Evolutionary conservation across 768 basidiomycete genomes (phyloP), one percentile per base, ranked within the genome.

Genomic region (Clitopilus passeckerianus): DNA sequence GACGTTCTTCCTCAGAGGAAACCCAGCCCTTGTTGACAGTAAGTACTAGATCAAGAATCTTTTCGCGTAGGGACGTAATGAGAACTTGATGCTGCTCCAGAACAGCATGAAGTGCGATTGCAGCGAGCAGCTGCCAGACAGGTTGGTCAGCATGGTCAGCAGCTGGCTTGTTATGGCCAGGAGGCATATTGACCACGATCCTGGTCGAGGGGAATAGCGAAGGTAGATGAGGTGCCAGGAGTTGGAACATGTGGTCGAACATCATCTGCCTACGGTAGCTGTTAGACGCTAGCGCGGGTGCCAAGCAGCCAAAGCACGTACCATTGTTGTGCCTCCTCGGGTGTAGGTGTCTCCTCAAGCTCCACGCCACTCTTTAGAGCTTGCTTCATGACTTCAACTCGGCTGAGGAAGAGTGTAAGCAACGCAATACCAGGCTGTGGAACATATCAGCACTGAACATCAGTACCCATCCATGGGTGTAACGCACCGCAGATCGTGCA

Each of bases 71-170:
- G 27, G 87, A 79, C 18, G 86, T 83, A 34, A 99, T 95, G 53
- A 99, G 81, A 50, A 85, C 76, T 63, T 92, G 90, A 70, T 98
- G 96, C 71, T 99, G 93, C 64, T 93, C 89, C 44, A 85, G 79
- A 53, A 85, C 84, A 12, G 93, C 91, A 64, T 90, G 89, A 41
- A 95, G 80, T 1, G 95, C 95, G 54, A 98, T 75, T 1, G 93
- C 87, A 6, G 94, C 92, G 34, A 97, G 82, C 80, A 95, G 92
- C 69, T 91, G 89, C 94, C 95, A 97, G n/a, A 93, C 91, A 14
- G 90, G 91, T 71, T 91, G 90, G 73, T 96, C 93, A 57, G 90
- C 79, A 59, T 82, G 78, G 68, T 91, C 90, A 33, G 81, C 79
- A 1, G 80, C 74, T 50, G 46, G 46, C 16, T 75, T 71, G 24